Conservation (phyloP, 345 rosid species). For the Euphorbia peplus region DNA sequence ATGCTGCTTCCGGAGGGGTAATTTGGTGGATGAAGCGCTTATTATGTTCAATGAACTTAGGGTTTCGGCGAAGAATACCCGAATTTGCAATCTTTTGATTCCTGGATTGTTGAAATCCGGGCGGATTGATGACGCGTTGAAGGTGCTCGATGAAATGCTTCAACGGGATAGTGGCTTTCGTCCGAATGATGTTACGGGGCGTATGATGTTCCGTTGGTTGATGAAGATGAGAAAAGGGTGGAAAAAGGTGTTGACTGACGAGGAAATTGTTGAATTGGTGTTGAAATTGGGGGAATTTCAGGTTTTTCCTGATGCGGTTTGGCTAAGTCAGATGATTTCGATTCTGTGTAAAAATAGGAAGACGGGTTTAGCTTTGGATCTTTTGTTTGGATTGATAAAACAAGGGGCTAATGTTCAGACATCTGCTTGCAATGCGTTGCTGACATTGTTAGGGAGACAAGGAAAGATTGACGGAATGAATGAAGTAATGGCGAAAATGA, state of each 20-base stretch:
- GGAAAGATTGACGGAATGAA: constrained; percentile 52
- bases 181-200: constrained; percentile 46
- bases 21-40: constrained; percentile 40
- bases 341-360: constrained; percentile 42
- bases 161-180: constrained; percentile 29
- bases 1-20: too few relatives aligned
- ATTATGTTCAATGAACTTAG: constrained; percentile 45
- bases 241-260: constrained; percentile 32
- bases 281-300: constrained; percentile 41
- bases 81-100: constrained; percentile 44
- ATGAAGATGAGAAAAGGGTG: constrained; percentile 25
- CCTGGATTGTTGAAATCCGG: constrained; percentile 31
- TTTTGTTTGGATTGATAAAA: constrained; percentile 42
- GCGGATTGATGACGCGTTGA: constrained; percentile 48
- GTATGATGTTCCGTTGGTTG: constrained; percentile 42
- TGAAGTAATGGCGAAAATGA: constrained; percentile 50
- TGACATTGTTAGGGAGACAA: constrained; percentile 50
- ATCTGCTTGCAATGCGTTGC: constrained; percentile 56
- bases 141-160: constrained; percentile 91
- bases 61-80: constrained; percentile 31
- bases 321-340: constrained; percentile 45
- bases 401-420: constrained; percentile 43
- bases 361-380: constrained; percentile 41
- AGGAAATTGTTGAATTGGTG: constrained; percentile 40
- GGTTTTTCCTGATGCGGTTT: constrained; percentile 44